phyloP scores from a whole-genome alignment of 768 basidiomycete species.

The Fomitopsis serialis region DNA sequence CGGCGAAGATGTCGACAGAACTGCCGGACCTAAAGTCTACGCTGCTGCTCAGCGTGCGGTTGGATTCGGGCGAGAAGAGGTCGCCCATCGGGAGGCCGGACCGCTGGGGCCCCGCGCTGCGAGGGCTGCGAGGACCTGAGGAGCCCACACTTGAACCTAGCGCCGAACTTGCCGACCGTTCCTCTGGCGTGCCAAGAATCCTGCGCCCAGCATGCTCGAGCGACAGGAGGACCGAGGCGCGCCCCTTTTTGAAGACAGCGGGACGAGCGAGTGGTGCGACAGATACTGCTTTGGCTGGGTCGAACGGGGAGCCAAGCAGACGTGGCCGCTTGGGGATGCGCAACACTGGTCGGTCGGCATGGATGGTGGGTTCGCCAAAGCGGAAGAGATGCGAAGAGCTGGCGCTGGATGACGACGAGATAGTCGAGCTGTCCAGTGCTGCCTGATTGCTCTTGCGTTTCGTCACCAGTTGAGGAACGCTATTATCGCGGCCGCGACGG shows the following conservation, averaged over 20 bases:
- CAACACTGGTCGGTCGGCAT: conserved; percentile 5
- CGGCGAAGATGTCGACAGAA: neutral
- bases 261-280: neutral
- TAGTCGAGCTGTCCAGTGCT: conserved; percentile 9
- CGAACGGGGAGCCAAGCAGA: conserved; percentile 17
- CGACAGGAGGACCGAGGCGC: conserved; percentile 7
- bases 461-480: neutral
- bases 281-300: conserved; percentile 5
- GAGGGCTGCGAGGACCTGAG: conserved; percentile 1
- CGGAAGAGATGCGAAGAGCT: neutral
- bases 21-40: neutral
- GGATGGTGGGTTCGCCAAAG: neutral
- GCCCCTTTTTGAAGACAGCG: conserved; percentile 2
- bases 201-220: neutral
- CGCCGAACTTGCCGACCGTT: neutral
- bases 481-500: neutral
- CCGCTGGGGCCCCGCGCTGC: conserved; percentile 10
- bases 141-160: neutral
- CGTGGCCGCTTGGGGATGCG: conserved; percentile 17
- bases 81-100: conserved; percentile 13
- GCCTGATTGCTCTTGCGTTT: conserved; percentile 18
- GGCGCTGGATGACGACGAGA: neutral
- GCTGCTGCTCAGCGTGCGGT: neutral
- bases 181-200: neutral
- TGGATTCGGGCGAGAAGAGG: conserved; percentile 10